Evolutionary conservation across 1,139 yeast species (phyloP).

Genomic region (Kodamaea suecica): DNA sequence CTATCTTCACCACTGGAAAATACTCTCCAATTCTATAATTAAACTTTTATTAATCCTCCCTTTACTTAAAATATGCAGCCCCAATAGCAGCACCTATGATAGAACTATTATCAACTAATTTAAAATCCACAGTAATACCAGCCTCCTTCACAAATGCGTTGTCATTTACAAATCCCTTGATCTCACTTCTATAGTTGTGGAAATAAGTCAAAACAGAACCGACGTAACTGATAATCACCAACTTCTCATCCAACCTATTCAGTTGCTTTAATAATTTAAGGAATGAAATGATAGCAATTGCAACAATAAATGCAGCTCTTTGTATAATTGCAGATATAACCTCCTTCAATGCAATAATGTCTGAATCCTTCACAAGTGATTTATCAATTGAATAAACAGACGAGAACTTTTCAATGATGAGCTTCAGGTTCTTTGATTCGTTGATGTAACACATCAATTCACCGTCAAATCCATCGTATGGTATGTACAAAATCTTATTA

Average conservation of each 20-base stretch:
- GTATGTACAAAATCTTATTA: conserved; percentile 9
- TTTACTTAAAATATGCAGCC: conserved; percentile 36
- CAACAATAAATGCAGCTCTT: conserved; percentile 43
- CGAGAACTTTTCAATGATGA: conserved; percentile 22
- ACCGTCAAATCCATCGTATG: conserved; percentile 41
- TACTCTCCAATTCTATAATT: too few species aligned
- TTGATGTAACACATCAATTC: conserved; percentile 39
- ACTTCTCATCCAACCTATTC: conserved; percentile 20
- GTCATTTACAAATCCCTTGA: conserved; percentile 29
- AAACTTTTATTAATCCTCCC: neutral
- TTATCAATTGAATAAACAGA: conserved; percentile 24
- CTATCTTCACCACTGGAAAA: too few species aligned
- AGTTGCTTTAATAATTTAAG: conserved; percentile 34
- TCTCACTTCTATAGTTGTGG: conserved; percentile 30
- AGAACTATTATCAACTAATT: conserved; percentile 41
- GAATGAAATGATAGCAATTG: conserved; percentile 35
- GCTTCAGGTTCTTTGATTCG: conserved; percentile 25
- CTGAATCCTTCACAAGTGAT: conserved; percentile 20
- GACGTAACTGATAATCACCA: conserved; percentile 40
- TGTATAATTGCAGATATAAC: conserved; percentile 30
- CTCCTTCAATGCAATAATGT: conserved; percentile 26
- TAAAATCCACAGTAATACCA: conserved; percentile 35
- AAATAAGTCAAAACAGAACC: conserved; percentile 43
- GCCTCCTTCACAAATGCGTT: conserved; percentile 25
- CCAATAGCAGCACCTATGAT: conserved; percentile 50